Conservation (phyloP, 306 rosid genomes). For the Castanea sativa region DNA sequence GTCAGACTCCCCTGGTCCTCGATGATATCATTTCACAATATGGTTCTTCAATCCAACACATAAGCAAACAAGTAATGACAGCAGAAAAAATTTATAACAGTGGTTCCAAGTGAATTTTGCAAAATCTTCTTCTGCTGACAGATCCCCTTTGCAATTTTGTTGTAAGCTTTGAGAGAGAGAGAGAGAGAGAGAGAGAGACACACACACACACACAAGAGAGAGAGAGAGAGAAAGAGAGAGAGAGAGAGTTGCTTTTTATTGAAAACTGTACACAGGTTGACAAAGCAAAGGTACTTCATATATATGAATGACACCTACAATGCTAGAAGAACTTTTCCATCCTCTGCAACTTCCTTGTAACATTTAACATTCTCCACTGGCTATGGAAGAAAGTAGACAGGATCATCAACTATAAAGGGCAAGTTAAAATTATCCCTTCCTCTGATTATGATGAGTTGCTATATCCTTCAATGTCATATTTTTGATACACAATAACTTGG, state of each 20-base stretch:
- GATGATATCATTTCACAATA: not conserved
- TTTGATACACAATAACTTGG: conserved; percentile 53
- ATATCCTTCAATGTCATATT: conserved; percentile 67
- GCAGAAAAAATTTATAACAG: not conserved
- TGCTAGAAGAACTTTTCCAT: not conserved
- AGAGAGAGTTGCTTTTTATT: not conserved
- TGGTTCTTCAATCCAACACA: not conserved
- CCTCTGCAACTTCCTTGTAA: not conserved
- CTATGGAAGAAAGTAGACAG: not conserved
- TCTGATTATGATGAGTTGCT: conserved; percentile 34
- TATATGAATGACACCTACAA: not conserved
- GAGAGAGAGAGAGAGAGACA: not conserved
- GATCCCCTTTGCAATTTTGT: not conserved
- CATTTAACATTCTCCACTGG: not conserved
- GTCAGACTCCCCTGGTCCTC: not conserved
- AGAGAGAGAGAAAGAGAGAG: not conserved
- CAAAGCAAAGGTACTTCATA: not conserved
- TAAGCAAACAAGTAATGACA: not conserved
- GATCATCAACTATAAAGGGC: conserved; percentile 28
- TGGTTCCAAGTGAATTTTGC: not conserved
- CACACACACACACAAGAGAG: no score
- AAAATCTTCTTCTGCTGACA: not conserved
- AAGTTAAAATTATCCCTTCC: conserved; percentile 34
- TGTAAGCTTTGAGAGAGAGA: not conserved
- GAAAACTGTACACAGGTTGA: conserved; percentile 16